Evolutionary conservation across 2,329 filamentous ascomycete species (phyloP).

Genomic region (Stagonosporopsis chrysanthemi): DNA sequence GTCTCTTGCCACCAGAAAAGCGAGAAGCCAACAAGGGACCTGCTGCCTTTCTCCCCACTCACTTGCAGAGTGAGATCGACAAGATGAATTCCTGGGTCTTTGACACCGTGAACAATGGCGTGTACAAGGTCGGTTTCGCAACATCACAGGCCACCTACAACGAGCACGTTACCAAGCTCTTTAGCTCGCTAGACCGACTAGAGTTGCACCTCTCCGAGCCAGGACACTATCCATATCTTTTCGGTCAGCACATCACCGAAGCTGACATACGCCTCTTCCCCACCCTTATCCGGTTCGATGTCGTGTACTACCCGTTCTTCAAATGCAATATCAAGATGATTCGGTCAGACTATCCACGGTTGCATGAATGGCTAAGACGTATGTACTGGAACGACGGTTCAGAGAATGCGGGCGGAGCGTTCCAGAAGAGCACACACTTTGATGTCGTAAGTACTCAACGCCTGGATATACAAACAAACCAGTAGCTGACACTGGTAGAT

Average conservation of each 20-base stretch:
- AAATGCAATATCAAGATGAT: slow-evolving; percentile 87
- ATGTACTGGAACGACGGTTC: slow-evolving; percentile 76
- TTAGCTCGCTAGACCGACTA: slow-evolving; percentile 76
- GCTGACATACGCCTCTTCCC: slow-evolving; percentile 58
- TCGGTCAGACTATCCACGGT: slow-evolving; percentile 77
- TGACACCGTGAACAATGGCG: slow-evolving; percentile 63
- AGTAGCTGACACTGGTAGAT: slow-evolving; percentile 31
- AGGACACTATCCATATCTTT: slow-evolving; percentile 70
- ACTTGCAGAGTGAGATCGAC: slow-evolving; percentile 74
- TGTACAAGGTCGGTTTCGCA: slow-evolving; percentile 76
- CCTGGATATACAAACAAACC: background rate
- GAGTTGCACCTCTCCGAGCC: slow-evolving; percentile 71
- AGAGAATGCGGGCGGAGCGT: slow-evolving; percentile 37
- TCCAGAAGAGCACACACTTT: slow-evolving; percentile 41
- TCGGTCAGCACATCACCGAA: slow-evolving; percentile 66
- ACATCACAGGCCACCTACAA: slow-evolving; percentile 85
- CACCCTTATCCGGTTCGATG: slow-evolving; percentile 67
- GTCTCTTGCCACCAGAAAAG: slow-evolving; percentile 54
- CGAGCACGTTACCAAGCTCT: slow-evolving; percentile 73
- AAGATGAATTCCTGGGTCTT: slow-evolving; percentile 83
- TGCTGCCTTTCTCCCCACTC: slow-evolving; percentile 72
- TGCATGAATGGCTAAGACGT: slow-evolving; percentile 81
- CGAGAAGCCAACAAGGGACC: slow-evolving; percentile 60
- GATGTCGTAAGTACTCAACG: slow-evolving; percentile 25
- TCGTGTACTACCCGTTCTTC: slow-evolving; percentile 63